phyloP scores from a whole-genome alignment of 148 eudicot species.

The Tetragonia tetragonoides region DNA sequence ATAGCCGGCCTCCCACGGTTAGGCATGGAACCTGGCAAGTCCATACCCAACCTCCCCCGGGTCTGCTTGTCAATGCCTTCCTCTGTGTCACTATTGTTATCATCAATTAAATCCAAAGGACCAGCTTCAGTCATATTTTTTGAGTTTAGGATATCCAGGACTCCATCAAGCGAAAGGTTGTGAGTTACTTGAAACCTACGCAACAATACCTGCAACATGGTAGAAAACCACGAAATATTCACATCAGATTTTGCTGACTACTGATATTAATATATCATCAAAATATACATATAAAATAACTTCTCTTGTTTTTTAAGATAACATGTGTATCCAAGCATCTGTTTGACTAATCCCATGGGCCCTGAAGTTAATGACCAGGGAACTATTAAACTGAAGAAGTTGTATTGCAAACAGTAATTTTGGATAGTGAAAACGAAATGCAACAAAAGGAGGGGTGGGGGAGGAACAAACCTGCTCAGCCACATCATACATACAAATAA shows the following conservation, averaged over 20 bases:
- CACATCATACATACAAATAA: conserved; percentile 93
- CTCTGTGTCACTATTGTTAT: conserved; percentile 73
- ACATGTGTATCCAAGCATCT: too few relatives aligned
- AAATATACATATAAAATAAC: neutral
- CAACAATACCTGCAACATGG: conserved; percentile 64
- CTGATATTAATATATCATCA: neutral
- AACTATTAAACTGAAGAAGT: too few relatives aligned
- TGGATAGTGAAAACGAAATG: neutral
- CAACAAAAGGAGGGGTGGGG: neutral
- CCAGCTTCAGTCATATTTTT: conserved; percentile 98
- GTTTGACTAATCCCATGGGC: too few relatives aligned
- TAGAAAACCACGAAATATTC: conserved; percentile 10
- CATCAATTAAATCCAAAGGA: conserved; percentile 85
- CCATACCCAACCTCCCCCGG: conserved; percentile 49
- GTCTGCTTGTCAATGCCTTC: conserved; percentile 80
- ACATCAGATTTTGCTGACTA: neutral
- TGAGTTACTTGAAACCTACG: conserved; percentile 89
- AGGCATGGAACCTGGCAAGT: conserved; percentile 81
- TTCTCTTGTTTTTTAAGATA: neutral
- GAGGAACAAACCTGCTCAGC: conserved; percentile 82
- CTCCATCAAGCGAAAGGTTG: conserved; percentile 93
- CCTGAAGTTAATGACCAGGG: too few relatives aligned
- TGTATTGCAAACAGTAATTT: neutral
- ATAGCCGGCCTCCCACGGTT: conserved; percentile 84
- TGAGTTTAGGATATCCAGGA: conserved; percentile 82